Evolutionary conservation across 257 asterid genomes (phyloP).

Genomic region (Vinca minor): DNA sequence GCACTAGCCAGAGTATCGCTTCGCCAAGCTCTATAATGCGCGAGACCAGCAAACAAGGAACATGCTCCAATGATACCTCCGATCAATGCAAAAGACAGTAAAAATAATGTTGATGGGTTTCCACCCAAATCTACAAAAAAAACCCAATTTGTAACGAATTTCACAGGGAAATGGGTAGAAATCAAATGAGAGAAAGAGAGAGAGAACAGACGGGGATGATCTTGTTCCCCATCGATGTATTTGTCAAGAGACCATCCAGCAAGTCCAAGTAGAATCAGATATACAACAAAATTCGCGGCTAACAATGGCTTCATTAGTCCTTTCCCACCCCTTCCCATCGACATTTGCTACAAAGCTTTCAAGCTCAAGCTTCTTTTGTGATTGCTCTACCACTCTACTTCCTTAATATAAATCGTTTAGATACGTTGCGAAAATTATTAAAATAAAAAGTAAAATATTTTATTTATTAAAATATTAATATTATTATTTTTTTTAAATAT

Average conservation of each 20-base stretch:
- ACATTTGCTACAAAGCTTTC: no score
- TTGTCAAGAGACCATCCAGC: conserved; percentile 76
- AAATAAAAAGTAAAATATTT: no score
- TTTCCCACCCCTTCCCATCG: conserved; percentile 49
- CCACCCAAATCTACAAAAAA: conserved; percentile 58
- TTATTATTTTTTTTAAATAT: no score
- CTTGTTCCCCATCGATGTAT: conserved; percentile 73
- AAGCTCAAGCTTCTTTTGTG: not conserved
- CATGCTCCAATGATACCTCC: conserved; percentile 55
- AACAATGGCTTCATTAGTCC: conserved; percentile 53
- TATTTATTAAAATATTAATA: no score
- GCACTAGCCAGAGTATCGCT: conserved; percentile 46
- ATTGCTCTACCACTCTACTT: no score
- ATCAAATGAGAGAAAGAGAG: not conserved
- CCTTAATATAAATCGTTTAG: no score
- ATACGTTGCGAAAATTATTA: no score
- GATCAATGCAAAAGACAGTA: conserved; percentile 44
- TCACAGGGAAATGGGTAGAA: not conserved
- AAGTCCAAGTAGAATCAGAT: conserved; percentile 44
- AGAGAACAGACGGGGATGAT: conserved; percentile 51
- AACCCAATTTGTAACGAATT: not conserved
- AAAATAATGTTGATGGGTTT: conserved; percentile 55
- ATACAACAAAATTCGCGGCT: conserved; percentile 54
- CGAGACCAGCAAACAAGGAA: conserved; percentile 38
- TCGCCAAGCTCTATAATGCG: conserved; percentile 50